Base-by-base conservation (phyloP, 768 basidiomycete genomes). In the Suillus cothurnatus region DNA sequence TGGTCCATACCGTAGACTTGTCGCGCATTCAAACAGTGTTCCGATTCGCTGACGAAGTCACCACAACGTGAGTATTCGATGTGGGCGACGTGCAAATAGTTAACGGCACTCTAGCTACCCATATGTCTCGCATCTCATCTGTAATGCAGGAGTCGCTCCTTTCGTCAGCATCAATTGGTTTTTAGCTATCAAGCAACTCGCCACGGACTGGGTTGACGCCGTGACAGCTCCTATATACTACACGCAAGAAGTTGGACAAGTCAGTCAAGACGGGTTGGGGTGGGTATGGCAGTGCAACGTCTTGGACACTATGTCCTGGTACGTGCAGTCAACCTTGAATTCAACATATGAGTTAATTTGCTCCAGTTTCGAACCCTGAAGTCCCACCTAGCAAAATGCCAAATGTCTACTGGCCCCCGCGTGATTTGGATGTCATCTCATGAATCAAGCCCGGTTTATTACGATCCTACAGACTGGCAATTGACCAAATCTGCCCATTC, bases 261-360 rank as follows among this genome's bases (percentile, higher is more conserved):
- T 82, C 59, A 91, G 86, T 67, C 76, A 77, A 5, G 92, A 95
- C 68, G 87, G 89, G 6, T 76, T 94, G 0, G 94, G 94, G 3
- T 89, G 84, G 83, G 85, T 88, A 8, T 95, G 93, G 92, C 92
- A 94, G 72, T 90, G 86, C 65, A 95, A 95, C 70, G 77, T 94
- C 32, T 94, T 63, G 88, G 89, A 0, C 93, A 94, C 75, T 95
- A 89, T 72, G 83, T 82, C 34, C 77, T 95, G 68, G 93, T 94
- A 71, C 62, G 89, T 82, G 39, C 19, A 55, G 43, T 34, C 41
- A 28, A 26, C 38, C 38, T 55, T 21, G 45, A 43, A 41, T 41
- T 53, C 47, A 64, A 55, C 28, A 67, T n/a, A 63, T 41, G 11
- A 14, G 28, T 14, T 66, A n/a, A 53, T 49, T 41, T 43, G 26